These are phyloP conservation scores for Tulasnella sp. DNA, from an alignment of 768 basidiomycete species.

Conservation along the genomic window DNA sequence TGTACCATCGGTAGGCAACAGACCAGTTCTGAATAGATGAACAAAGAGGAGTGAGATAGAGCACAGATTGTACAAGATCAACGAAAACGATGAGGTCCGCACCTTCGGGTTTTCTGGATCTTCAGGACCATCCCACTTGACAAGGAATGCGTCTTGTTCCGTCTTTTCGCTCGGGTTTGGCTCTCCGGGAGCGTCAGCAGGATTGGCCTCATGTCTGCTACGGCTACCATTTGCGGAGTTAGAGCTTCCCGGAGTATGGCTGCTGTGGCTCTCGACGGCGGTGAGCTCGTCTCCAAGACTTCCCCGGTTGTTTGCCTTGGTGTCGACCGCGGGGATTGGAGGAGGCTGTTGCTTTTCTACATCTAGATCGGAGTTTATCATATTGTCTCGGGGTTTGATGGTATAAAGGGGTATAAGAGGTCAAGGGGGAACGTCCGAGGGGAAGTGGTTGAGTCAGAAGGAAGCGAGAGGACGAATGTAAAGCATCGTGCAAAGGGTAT, in stretches of 20 bases:
- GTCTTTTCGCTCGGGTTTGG: background rate
- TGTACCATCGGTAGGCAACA: constrained; percentile 8
- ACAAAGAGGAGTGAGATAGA: constrained; percentile 2
- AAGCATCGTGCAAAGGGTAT: too few relatives aligned
- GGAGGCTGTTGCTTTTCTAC: too few relatives aligned
- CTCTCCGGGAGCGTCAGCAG: constrained; percentile 2
- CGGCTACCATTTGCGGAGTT: too few relatives aligned
- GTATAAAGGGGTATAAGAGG: too few relatives aligned
- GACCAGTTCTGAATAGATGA: constrained; percentile 19
- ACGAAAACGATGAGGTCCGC: background rate
- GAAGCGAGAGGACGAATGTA: too few relatives aligned
- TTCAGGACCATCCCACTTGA: constrained; percentile 15
- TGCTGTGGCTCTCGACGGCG: background rate
- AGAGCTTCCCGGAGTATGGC: too few relatives aligned
- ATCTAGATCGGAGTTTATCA: too few relatives aligned
- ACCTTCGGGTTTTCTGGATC: constrained; percentile 16
- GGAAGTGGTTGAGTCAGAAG: too few relatives aligned
- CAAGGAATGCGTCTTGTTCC: constrained; percentile 1
- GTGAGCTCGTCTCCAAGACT: constrained; percentile 2
- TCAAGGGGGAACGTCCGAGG: too few relatives aligned
- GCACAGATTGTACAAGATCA: background rate
- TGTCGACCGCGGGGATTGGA: background rate
- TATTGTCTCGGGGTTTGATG: too few relatives aligned
- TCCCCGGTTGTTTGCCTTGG: background rate
- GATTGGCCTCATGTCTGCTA: background rate